Evolutionary conservation across 352 stramenopile genomes (phyloP).

Genomic region (Aphanomyces stellatus): DNA sequence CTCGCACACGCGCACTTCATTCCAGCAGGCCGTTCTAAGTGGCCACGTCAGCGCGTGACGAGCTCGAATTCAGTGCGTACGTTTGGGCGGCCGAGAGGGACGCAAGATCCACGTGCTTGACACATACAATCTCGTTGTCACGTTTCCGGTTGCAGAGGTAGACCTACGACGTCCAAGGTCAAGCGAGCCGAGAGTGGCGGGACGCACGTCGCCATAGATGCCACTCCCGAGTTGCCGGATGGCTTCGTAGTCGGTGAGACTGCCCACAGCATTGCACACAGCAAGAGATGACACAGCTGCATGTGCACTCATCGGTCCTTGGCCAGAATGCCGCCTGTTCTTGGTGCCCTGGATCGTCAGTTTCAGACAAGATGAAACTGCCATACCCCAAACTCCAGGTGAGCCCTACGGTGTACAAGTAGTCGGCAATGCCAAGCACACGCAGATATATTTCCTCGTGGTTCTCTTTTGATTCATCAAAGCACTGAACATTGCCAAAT

Average conservation of each 20-base stretch:
- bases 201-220: slow-evolving; percentile 9
- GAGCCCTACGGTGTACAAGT: too few species aligned
- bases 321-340: too few species aligned
- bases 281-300: too few species aligned
- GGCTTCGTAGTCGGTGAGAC: background rate
- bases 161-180: background rate
- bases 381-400: too few species aligned
- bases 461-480: too few species aligned
- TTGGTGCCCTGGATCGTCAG: too few species aligned
- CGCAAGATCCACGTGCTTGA: slow-evolving; percentile 1
- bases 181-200: background rate
- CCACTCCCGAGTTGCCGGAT: slow-evolving; percentile 10
- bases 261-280: too few species aligned
- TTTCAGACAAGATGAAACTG: too few species aligned
- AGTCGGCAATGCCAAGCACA: too few species aligned
- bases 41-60: background rate
- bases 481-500: too few species aligned
- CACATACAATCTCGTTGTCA: slow-evolving; percentile 12
- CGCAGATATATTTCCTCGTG: too few species aligned
- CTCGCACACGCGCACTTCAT: background rate
- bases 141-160: background rate
- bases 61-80: background rate
- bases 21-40: background rate
- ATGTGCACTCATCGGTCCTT: too few species aligned
- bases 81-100: background rate